Evolutionary conservation across 139 green algal species (phyloP).

Genomic region (Pseudopediastrum boryanum): DNA sequence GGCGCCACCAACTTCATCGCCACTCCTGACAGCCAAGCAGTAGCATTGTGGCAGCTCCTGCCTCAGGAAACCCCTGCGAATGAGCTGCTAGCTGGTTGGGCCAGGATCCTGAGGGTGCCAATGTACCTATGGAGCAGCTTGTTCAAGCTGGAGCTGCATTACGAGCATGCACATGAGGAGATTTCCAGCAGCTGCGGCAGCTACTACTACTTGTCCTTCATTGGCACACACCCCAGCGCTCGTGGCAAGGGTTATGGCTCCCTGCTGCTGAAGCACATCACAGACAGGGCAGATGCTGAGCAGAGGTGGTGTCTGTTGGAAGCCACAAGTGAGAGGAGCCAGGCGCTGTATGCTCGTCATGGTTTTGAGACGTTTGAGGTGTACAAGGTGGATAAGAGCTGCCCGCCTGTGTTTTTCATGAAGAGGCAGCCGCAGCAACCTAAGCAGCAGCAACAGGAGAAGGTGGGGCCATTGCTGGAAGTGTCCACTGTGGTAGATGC

Average conservation of each 20-base stretch:
- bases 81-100: constrained; percentile 38
- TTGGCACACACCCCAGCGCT: constrained; percentile 25
- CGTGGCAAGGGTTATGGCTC: constrained; percentile 30
- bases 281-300: constrained; percentile 27
- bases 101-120: constrained; percentile 31
- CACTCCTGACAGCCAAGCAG: constrained; percentile 21
- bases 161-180: constrained; percentile 27
- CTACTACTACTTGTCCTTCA: constrained; percentile 46
- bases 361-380: constrained; percentile 36
- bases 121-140: constrained; percentile 25
- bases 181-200: background rate
- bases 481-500: too few relatives aligned
- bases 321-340: constrained; percentile 21
- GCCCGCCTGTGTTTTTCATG: constrained; percentile 40
- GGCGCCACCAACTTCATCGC: constrained; percentile 35
- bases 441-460: background rate
- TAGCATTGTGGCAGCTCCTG: constrained; percentile 57
- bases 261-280: constrained; percentile 31
- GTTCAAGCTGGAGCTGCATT: constrained; percentile 37
- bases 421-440: constrained; percentile 4
- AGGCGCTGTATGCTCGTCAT: constrained; percentile 37
- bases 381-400: background rate
- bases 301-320: constrained; percentile 34
- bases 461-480: background rate
- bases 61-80: constrained; percentile 51